Evolutionary conservation across 1,284 basidiomycete genomes (phyloP), one percentile per base, ranked within the genome.

Genomic region (Apiotrichum veenhuisii): DNA sequence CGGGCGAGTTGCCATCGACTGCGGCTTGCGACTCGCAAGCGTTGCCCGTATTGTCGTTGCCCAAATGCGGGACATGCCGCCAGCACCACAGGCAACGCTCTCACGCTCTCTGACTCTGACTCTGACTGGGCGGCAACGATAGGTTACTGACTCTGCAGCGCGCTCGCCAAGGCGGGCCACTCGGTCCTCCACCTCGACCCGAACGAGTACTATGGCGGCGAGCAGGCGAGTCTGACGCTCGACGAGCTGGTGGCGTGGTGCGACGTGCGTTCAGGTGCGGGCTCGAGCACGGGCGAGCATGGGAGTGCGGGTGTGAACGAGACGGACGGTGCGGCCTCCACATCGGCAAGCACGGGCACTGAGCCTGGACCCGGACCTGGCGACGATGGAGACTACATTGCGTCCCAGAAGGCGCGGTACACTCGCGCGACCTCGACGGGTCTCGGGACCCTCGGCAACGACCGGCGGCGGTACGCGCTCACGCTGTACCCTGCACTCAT

Each of bases 161-260:
- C 94, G 0, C 83, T 98, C 36, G 86, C 93, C 3, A 91, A 91
- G 73, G 85, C 88, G 42, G 91, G 91, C 43, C 85, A 87, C 72
- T 87, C 83, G 58, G 87, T 97, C 37, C 88, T 89, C 1, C 94
- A 98, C 67, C 77, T 97, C 61, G 94, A 98, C 75, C 76, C 82
- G 33, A 89, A 92, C 68, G 76, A 83, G 1, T 89, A 92, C 74
- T 98, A 98, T 69, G 94, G 93, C 49, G 85, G 83, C 40, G 80
- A 85, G 50, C 85, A 92, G 71, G 91, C 94, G 0, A 88, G 86
- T 37, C 75, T 98, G 33, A 86, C 87, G 0, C 79, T 93, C 1
- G 84, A 89, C 53, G 94, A 98, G 70, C 81, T 97, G 14, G 70
- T 82, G 1, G 67, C 81, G 47, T 94, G 90, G 90, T 81, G 82